Conservation (phyloP, 2,329 filamentous ascomycete genomes). For the Penicillium sp. region DNA sequence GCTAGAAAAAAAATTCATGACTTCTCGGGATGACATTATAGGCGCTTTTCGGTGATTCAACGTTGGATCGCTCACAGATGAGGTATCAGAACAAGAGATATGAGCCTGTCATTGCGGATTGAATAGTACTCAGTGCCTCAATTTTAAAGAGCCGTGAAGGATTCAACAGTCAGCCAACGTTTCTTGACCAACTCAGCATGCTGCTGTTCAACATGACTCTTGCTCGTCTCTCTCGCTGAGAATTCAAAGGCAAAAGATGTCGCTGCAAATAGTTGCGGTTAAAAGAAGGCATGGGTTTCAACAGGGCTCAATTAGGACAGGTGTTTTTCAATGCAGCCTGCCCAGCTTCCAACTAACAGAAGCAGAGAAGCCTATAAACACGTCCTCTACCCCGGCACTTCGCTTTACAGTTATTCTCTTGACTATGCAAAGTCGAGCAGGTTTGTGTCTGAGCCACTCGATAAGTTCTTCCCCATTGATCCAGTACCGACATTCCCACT, state of each 20-base stretch:
- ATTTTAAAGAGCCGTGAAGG: not conserved
- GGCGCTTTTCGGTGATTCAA: not conserved
- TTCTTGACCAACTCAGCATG: not conserved
- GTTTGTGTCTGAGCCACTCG: not conserved
- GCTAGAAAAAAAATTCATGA: too few species aligned
- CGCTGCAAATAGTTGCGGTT: not conserved
- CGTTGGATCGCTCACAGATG: not conserved
- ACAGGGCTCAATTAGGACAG: not conserved
- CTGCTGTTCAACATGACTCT: not conserved
- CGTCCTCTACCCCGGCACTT: not conserved
- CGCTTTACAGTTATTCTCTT: not conserved
- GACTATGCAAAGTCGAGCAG: not conserved
- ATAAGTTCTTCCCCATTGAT: not conserved
- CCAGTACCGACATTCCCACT: not conserved
- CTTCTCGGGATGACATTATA: too few species aligned
- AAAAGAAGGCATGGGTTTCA: not conserved
- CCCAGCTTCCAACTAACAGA: not conserved
- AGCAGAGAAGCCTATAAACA: not conserved
- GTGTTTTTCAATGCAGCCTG: not conserved
- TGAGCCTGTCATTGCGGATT: too few species aligned
- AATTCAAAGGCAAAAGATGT: not conserved
- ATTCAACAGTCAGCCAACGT: not conserved
- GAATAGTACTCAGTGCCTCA: not conserved
- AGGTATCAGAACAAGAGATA: not conserved
- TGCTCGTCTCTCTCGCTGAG: not conserved